phyloP scores from a whole-genome alignment of 2,329 filamentous ascomycete genomes.

The Albophoma yamanashiensis region DNA sequence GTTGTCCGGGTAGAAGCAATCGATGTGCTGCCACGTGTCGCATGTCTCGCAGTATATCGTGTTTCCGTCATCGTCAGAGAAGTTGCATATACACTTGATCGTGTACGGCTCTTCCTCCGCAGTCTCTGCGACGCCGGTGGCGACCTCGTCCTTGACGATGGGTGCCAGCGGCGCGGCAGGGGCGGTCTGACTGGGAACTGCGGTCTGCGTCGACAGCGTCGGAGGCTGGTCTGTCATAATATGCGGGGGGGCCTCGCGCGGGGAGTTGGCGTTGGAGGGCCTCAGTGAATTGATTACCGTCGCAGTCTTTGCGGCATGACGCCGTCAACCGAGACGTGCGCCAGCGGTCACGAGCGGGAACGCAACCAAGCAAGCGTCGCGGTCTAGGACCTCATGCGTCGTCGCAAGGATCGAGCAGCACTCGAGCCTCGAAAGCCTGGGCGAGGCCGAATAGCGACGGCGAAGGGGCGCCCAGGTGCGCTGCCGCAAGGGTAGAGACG shows the following conservation, averaged over 20 bases:
- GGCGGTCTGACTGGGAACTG: slow-evolving; percentile 43
- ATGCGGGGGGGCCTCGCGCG: slow-evolving; percentile 33
- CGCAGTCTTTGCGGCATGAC: slow-evolving; percentile 48
- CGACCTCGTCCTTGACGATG: slow-evolving; percentile 28
- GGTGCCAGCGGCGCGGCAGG: slow-evolving; percentile 20
- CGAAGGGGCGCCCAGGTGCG: not conserved
- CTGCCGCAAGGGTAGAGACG: slow-evolving; percentile 1
- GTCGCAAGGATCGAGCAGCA: slow-evolving; percentile 1
- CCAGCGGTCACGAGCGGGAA: slow-evolving; percentile 12
- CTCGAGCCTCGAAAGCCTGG: not conserved
- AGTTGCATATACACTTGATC: slow-evolving; percentile 96
- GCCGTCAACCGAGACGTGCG: slow-evolving; percentile 37
- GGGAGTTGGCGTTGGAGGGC: slow-evolving; percentile 20
- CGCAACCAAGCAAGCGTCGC: slow-evolving; percentile 7
- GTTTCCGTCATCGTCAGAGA: slow-evolving; percentile 88
- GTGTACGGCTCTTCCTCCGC: slow-evolving; percentile 74
- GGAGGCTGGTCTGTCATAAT: slow-evolving; percentile 54
- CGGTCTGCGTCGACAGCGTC: slow-evolving; percentile 43
- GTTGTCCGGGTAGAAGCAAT: slow-evolving; percentile 80
- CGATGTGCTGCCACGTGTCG: slow-evolving; percentile 97
- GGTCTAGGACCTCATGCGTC: slow-evolving; percentile 11
- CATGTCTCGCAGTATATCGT: slow-evolving; percentile 95
- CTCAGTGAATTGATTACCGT: slow-evolving; percentile 36
- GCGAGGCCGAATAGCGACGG: not conserved
- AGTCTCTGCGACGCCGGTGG: slow-evolving; percentile 35